Evolutionary conservation across 305 asterid species (phyloP), one percentile per base, ranked within the genome.

Genomic region (Stenogyne calaminthoides): DNA sequence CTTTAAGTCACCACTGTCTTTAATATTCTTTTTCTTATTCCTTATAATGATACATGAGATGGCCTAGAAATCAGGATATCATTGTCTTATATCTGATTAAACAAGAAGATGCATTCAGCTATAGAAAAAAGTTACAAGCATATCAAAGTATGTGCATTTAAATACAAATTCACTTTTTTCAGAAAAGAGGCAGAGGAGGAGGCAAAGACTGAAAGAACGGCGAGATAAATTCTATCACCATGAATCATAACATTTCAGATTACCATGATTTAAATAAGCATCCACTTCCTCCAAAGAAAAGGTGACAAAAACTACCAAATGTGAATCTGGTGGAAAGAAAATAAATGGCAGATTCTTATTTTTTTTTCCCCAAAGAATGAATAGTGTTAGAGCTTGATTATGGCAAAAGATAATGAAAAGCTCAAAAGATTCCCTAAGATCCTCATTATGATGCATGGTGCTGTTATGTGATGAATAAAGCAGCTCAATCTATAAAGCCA

Each of bases 221-320:
- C 32, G 29, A 22, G 42, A 57, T 44, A 70, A 70, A 20, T 14
- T 42, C 27, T 14, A 12, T 16, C 36, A 47, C 37, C 61, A 47
- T 65, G 29, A 27, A 25, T 19, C 56, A 58, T 36, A 60, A 15
- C 15, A 15, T 36, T 12, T 62, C 9, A 49, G 19, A 19, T 16
- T 19, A 20, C 54, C 40, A 20, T 51, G 42, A 49, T 27, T 27
- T 12, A 42, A 9, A 27, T 46, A 44, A 71, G 69, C 34, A 46
- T 59, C 37, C 37, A 10, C 36, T 71, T 60, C 61, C 59, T 46
- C 67, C 54, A 39, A 69, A 57, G 27, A 57, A 71, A 5, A 46
- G 36, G 55, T 36, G 57, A n/a, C 36, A 34, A 52, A 42, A 44
- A 44, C 40, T 20, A 37, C 20, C 10, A 16, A 0, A 22, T 9